Base-by-base conservation (phyloP, 805 yeast species). In the Cyberlindnera meyerae region DNA sequence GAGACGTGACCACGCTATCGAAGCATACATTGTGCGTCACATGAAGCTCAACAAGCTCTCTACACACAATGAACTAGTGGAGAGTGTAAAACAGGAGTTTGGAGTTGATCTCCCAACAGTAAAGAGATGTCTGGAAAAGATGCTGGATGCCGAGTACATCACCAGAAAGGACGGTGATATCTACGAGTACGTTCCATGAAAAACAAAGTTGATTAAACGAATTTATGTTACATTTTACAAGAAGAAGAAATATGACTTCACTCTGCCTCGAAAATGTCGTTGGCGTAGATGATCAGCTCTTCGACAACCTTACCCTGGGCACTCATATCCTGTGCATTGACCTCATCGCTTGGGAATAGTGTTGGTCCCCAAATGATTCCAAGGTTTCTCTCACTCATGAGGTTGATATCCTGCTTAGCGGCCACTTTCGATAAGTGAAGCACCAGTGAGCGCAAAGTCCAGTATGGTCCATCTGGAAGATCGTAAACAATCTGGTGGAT, bases 311-410 rank as follows among this genome's bases (percentile, higher is more conserved):
- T 73, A 30, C 85, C 81, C 60, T 84, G 86, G 47, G 73, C 77
- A 37, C 81, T 80, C 65, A 84, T 75, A 52, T 79, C 96, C 45
- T 79, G 84, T 4, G 77, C 74, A 42, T 77, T 80, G 17, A 75
- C 73, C 39, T 74, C 76, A 49, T 77, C 83, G 32, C 79, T 76
- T 14, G 80, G 73, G 57, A 93, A 71, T 35, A 93, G 62, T 2
- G 85, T 84, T 14, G 96, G 95, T 0, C 97, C 96, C 98, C 98
- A 93, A 26, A 90, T 88, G 27, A 86, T 85, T 31, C 95, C 85
- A 50, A 93, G 60, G 42, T 83, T 81, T 52, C 81, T 80, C 40
- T 79, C 70, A 31, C 78, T 78, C 98, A 93, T 93, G 55, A 93
- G 72, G 56, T 88, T 87, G 24, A 61, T 49, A 15, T 69, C 68